phyloP scores from a whole-genome alignment of 73 alveolate species.

The Paramecium caudatum region DNA sequence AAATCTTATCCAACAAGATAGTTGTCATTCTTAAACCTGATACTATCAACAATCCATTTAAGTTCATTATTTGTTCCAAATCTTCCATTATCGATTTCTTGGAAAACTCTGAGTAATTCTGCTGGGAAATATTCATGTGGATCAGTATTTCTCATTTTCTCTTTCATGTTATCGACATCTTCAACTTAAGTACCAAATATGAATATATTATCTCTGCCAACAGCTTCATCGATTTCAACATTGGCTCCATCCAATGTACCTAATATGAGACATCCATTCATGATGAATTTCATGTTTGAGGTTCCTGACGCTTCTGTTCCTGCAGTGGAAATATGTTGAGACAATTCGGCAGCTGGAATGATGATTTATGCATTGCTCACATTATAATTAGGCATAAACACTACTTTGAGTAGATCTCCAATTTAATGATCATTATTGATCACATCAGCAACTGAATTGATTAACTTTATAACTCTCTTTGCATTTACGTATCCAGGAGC shows the following conservation, averaged over 20 bases:
- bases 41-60: constrained; percentile 59
- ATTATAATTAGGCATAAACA: constrained; percentile 96
- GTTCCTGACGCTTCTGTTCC: constrained; percentile 97
- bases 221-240: constrained; percentile 98
- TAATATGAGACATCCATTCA: constrained; percentile 97
- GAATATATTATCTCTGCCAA: constrained; percentile 94
- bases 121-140: constrained; percentile 76
- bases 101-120: constrained; percentile 66
- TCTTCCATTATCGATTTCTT: constrained; percentile 72
- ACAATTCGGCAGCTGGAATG: constrained; percentile 99
- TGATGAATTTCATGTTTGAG: constrained; percentile 94
- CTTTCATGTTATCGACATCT: constrained; percentile 66
- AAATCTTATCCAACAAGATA: constrained; percentile 88
- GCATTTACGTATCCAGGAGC: constrained; percentile 99
- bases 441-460: constrained; percentile 83
- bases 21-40: constrained; percentile 79
- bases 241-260: constrained; percentile 99
- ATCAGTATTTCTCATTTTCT: constrained; percentile 75
- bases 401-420: constrained; percentile 89
- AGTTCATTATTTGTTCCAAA: constrained; percentile 70
- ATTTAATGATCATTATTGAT: constrained; percentile 94
- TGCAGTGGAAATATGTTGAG: constrained; percentile 98
- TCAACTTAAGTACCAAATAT: constrained; percentile 80
- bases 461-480: constrained; percentile 97
- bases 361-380: constrained; percentile 97